These are phyloP conservation scores for Collybia sp. DNA, from an alignment of 768 basidiomycete species.

Conservation along the genomic window DNA sequence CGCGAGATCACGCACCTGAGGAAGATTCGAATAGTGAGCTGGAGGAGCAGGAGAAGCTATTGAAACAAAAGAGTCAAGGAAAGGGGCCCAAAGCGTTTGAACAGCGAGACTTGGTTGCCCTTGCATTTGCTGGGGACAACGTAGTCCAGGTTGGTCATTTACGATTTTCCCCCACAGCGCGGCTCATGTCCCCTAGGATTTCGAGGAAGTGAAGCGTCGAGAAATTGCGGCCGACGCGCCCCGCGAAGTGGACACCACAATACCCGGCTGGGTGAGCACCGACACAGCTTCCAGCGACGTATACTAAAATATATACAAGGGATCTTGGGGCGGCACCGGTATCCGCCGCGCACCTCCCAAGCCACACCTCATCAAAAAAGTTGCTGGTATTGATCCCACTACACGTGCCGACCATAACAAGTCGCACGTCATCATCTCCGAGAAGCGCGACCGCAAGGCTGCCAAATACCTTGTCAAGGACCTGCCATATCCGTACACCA, in stretches of 20 bases:
- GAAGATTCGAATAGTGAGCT: constrained; percentile 63
- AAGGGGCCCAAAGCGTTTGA: constrained; percentile 64
- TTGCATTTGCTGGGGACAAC: constrained; percentile 96
- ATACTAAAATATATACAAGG: constrained; percentile 38
- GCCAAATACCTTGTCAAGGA: constrained; percentile 87
- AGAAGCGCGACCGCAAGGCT: constrained; percentile 93
- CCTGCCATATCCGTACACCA: constrained; percentile 92
- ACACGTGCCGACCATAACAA: constrained; percentile 82
- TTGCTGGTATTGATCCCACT: constrained; percentile 75
- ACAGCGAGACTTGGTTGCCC: constrained; percentile 89
- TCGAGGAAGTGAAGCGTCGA: constrained; percentile 75
- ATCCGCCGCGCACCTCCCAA: constrained; percentile 54
- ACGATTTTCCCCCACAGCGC: neutral
- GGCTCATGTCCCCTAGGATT: constrained; percentile 50
- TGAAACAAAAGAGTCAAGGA: constrained; percentile 42
- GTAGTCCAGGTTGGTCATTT: constrained; percentile 70
- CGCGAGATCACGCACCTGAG: constrained; percentile 42
- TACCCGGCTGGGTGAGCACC: constrained; percentile 87
- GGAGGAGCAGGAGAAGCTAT: constrained; percentile 58
- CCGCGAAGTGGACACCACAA: constrained; percentile 78
- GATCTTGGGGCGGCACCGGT: constrained; percentile 88
- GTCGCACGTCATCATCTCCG: constrained; percentile 90
- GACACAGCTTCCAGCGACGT: neutral
- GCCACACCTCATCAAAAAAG: constrained; percentile 72
- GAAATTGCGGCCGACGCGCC: constrained; percentile 90